Base-by-base conservation (phyloP, 2,329 filamentous ascomycete genomes). In the Eutypa lata region DNA sequence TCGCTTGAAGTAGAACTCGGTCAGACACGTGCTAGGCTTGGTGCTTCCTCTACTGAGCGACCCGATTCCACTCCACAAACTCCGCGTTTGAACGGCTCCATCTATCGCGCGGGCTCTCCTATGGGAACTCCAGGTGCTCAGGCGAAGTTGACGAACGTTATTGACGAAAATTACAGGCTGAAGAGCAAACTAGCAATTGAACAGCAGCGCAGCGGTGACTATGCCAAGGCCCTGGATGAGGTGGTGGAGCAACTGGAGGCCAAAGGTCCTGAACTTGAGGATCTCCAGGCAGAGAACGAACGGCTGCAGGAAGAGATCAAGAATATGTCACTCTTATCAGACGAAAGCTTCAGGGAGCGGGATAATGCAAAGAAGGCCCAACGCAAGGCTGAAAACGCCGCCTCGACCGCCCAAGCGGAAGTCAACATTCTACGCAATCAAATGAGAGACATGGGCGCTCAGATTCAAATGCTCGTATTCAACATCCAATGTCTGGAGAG, bases 391-490 rank as follows among this genome's bases (percentile, higher is more conserved):
- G 87, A 94, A 66, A 82, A 83, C n/a, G 82, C 90, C 52, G 79
- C 91, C 51, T 80, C 76, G 22, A 83, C 77, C 1, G 75, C 79
- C 0, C 79, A 84, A 56, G 78, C 82, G 1, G 91, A 97, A 71
- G 80, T 82, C 31, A 86, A 89, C 55, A 90, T 97, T 38, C 76
- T 96, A 22, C 88, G 88, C 49, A 89, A 91, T 59, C 91, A 97
- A 68, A 78, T 97, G 8, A 88, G 93, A 33, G 94, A 97, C 69
- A 80, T 96, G 19, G 91, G 91, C 63, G 87, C 89, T 1, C 92
- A 99, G 70, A 84, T 97, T 58, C 95, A 96, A 69, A 87, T 96
- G 66, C 81, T 99, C 6, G 80, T 97, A 4, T 89, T 95, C 70
- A 93, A 96, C 69, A 81, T 91, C 53, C 87, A 95, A 64, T 85